Percentiles rank a stretch among this genome's conserved stretches.
phyloP scores from a whole-genome alignment of 805 yeast species.

The Wickerhamomyces alni region DNA sequence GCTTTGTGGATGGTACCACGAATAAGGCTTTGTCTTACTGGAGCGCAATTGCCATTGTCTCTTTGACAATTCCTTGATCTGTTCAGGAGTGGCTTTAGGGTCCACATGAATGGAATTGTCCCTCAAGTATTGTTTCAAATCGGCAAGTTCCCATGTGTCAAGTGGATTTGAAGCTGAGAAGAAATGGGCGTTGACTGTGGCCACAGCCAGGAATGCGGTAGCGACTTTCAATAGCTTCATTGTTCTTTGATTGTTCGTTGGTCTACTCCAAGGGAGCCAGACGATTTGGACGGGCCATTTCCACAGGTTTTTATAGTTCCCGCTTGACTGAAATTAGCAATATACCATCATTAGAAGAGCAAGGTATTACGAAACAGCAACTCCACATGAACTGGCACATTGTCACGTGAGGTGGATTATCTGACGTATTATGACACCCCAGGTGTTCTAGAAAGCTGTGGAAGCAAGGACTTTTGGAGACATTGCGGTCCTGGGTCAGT shows the following conservation, averaged over 20 bases:
- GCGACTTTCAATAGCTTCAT: constrained; percentile 10
- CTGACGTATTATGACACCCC: too few species aligned
- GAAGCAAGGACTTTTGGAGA: too few species aligned
- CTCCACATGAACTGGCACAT: too few species aligned
- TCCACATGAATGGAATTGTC: constrained; percentile 25
- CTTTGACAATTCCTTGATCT: constrained; percentile 24
- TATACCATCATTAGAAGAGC: too few species aligned
- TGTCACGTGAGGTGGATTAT: too few species aligned
- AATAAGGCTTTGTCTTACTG: not conserved
- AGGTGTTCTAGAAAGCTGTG: too few species aligned
- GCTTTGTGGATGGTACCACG: constrained; percentile 11
- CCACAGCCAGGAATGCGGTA: constrained; percentile 10
- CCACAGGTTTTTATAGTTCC: not conserved
- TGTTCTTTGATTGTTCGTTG: too few species aligned
- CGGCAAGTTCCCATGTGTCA: constrained; percentile 28
- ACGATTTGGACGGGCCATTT: too few species aligned
- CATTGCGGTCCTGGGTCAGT: too few species aligned
- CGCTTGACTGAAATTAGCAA: not conserved
- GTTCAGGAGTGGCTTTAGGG: constrained; percentile 16
- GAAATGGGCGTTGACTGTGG: constrained; percentile 6
- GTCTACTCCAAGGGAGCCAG: too few species aligned
- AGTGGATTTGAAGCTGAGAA: constrained; percentile 7
- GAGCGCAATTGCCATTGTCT: constrained; percentile 21
- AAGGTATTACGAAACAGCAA: too few species aligned
- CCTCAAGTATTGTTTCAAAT: constrained; percentile 27